Percentiles rank a stretch among this genome's conserved stretches.
Evolutionary conservation across 306 rosid species (phyloP).

Genomic region (Cicer pinnatifidum): DNA sequence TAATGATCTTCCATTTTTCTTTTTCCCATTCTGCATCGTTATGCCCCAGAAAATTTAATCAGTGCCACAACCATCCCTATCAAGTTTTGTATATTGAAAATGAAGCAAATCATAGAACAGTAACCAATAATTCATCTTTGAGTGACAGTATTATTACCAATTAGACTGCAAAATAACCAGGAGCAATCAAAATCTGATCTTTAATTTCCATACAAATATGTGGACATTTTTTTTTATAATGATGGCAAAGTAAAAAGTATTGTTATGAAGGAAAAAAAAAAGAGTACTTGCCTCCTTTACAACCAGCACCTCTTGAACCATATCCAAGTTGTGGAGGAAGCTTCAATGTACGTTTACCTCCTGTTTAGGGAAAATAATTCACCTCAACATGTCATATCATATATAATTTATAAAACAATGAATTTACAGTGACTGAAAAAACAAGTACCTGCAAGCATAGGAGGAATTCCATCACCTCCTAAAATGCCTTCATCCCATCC

Average conservation of each 20-base stretch:
- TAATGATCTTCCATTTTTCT: neutral
- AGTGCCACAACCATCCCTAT: neutral
- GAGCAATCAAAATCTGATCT: neutral
- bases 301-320: slow-evolving; percentile 93
- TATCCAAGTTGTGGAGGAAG: slow-evolving; percentile 93
- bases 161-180: slow-evolving; percentile 27
- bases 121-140: neutral
- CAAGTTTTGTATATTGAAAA: slow-evolving; percentile 21
- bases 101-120: slow-evolving; percentile 15
- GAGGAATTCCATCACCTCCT: slow-evolving; percentile 93
- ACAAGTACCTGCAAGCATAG: slow-evolving; percentile 84
- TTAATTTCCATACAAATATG: slow-evolving; percentile 16
- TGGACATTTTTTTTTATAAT: neutral
- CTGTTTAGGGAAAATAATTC: slow-evolving; percentile 48
- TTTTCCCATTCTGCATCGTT: slow-evolving; percentile 16
- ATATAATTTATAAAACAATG: neutral
- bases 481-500: slow-evolving; percentile 97
- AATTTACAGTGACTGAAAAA: slow-evolving; percentile 21
- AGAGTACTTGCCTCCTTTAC: slow-evolving; percentile 76
- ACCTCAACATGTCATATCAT: neutral
- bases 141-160: neutral
- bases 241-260: slow-evolving; percentile 33
- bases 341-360: slow-evolving; percentile 84
- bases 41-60: slow-evolving; percentile 1
- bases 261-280: neutral